phyloP scores from a whole-genome alignment of 805 yeast genomes.

The Lipomyces lipofer region DNA sequence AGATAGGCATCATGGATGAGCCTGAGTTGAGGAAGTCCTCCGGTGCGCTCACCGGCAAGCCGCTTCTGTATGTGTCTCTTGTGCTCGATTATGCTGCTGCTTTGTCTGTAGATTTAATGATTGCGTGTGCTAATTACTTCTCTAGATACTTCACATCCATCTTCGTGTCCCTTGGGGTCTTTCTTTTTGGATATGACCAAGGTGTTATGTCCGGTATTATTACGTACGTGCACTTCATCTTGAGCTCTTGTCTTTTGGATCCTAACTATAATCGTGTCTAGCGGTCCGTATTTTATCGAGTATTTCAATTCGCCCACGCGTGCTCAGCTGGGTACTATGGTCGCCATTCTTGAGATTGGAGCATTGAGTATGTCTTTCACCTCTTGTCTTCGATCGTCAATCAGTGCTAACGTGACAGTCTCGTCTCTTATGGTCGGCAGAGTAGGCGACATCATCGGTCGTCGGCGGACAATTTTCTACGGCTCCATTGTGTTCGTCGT shows the following conservation, averaged over 20 bases:
- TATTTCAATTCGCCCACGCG: slow-evolving; percentile 75
- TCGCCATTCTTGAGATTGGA: slow-evolving; percentile 85
- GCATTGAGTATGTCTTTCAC: slow-evolving; percentile 44
- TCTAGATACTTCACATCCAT: slow-evolving; percentile 44
- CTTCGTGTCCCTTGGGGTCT: slow-evolving; percentile 52
- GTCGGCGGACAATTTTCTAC: slow-evolving; percentile 72
- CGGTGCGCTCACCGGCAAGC: slow-evolving; percentile 27
- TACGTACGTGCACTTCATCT: slow-evolving; percentile 41
- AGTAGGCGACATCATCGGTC: slow-evolving; percentile 75
- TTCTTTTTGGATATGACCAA: slow-evolving; percentile 78
- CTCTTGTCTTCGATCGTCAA: not conserved
- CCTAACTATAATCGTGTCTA: not conserved
- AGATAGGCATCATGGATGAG: too few relatives aligned
- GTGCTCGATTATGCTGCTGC: slow-evolving; percentile 24
- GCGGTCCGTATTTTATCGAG: slow-evolving; percentile 61
- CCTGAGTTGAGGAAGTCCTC: slow-evolving; percentile 11
- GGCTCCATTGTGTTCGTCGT: slow-evolving; percentile 77
- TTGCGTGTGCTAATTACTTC: not conserved
- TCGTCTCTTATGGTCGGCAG: slow-evolving; percentile 78
- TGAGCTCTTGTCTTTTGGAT: not conserved
- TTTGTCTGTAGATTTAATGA: not conserved
- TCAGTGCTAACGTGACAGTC: slow-evolving; percentile 42
- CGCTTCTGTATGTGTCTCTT: slow-evolving; percentile 40
- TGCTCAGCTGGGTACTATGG: slow-evolving; percentile 78
- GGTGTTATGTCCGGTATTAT: slow-evolving; percentile 90